A percentile compares a stretch with the other conserved stretches of the same genome.
phyloP scores from a whole-genome alignment of 345 rosid species.

The Salix koriyanagi region DNA sequence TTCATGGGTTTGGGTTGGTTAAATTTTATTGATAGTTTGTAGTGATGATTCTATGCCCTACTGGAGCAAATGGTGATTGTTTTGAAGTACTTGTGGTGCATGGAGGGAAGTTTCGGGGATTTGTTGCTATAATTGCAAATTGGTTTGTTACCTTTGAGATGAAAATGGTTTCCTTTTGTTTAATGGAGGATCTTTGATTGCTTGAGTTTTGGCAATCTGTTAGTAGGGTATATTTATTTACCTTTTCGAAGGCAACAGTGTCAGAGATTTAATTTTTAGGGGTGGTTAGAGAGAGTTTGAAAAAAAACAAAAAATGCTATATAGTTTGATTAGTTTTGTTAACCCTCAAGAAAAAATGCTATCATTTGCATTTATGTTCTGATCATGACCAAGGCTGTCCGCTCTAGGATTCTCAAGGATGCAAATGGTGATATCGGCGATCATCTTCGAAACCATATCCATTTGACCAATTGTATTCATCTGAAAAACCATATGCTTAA shows the following conservation, averaged over 20 bases:
- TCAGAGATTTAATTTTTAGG: constrained; percentile 15
- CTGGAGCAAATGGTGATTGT: constrained; percentile 9
- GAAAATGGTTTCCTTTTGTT: constrained; percentile 7
- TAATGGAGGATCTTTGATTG: constrained; percentile 18
- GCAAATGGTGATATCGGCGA: constrained; percentile 81
- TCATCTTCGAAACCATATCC: constrained; percentile 94
- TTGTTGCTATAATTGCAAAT: constrained; percentile 7
- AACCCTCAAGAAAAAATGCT: constrained; percentile 7
- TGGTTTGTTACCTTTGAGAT: not conserved
- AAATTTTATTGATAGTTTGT: not conserved
- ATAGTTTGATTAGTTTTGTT: constrained; percentile 33
- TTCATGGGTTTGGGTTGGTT: constrained; percentile 21
- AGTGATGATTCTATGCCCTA: constrained; percentile 9
- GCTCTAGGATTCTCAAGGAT: constrained; percentile 76
- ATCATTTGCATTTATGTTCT: constrained; percentile 22
- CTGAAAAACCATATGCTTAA: constrained; percentile 98
- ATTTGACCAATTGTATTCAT: constrained; percentile 93
- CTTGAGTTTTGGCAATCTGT: constrained; percentile 20
- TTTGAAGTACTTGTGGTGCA: constrained; percentile 13
- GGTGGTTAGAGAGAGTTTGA: not conserved
- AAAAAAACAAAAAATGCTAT: constrained; percentile 37
- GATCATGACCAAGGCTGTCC: constrained; percentile 78
- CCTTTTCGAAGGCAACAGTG: constrained; percentile 15
- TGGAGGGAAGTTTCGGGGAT: constrained; percentile 12
- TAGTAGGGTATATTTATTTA: constrained; percentile 2